phyloP scores from a whole-genome alignment of 108 stramenopile species.

The Aurantiochytrium sp. region DNA sequence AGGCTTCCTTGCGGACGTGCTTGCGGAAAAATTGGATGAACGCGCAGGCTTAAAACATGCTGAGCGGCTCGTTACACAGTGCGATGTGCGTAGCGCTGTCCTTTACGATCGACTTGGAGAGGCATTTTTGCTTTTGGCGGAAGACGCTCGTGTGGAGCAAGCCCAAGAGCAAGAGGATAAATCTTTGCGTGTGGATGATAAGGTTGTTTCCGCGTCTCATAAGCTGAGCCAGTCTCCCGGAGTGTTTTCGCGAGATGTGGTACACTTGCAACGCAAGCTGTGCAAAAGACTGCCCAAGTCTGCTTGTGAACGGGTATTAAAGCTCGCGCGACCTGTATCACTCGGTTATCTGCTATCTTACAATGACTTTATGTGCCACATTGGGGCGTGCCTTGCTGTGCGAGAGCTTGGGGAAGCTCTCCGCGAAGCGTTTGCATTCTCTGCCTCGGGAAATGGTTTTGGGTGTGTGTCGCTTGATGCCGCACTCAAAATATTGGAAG shows the following conservation, averaged over 20 bases:
- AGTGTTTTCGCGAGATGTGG: not conserved
- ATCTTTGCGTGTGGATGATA: not conserved
- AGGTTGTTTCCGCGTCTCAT: too few relatives aligned
- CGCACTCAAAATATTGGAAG: not conserved
- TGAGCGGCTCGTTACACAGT: not conserved
- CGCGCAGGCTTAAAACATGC: not conserved
- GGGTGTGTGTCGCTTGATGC: not conserved
- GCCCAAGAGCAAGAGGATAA: not conserved
- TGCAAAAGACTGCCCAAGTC: not conserved
- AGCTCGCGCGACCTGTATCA: not conserved
- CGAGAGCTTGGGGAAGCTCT: not conserved
- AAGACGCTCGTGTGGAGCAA: not conserved
- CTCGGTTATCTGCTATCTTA: not conserved
- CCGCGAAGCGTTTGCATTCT: not conserved
- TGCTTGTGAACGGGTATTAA: not conserved
- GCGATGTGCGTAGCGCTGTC: not conserved
- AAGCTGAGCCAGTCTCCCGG: not conserved
- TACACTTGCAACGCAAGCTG: not conserved
- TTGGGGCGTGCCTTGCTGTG: not conserved
- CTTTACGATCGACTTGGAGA: not conserved
- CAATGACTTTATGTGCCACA: constrained; percentile 7
- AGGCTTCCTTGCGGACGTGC: not conserved
- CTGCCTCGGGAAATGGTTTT: not conserved
- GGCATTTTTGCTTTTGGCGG: not conserved
- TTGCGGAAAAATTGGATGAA: not conserved